phyloP scores from a whole-genome alignment of 2,329 filamentous ascomycete genomes.

The Emydomyces testavorans region DNA sequence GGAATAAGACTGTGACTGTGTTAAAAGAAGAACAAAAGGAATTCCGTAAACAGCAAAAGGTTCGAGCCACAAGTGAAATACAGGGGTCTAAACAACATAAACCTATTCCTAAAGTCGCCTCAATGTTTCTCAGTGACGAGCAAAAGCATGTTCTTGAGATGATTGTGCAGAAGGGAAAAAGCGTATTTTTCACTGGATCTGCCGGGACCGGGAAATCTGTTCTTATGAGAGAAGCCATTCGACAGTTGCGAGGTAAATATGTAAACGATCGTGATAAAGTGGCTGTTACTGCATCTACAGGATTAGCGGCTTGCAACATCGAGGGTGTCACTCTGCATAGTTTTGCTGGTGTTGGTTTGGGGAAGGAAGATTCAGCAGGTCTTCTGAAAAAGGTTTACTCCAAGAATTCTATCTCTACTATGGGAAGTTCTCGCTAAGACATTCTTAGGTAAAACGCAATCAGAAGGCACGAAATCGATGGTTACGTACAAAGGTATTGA shows the following conservation, averaged over 20 bases:
- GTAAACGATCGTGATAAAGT: slow-evolving; percentile 66
- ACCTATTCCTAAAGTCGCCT: slow-evolving; percentile 34
- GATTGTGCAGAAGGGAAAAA: slow-evolving; percentile 67
- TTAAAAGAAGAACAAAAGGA: slow-evolving; percentile 69
- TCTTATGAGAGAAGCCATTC: slow-evolving; percentile 82
- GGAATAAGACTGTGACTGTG: slow-evolving; percentile 63
- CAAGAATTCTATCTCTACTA: background rate
- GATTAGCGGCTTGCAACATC: slow-evolving; percentile 91
- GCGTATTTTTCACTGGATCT: slow-evolving; percentile 95
- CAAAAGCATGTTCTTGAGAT: slow-evolving; percentile 73
- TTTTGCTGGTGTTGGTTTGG: slow-evolving; percentile 87
- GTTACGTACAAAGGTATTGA: slow-evolving; percentile 73
- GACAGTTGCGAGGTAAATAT: slow-evolving; percentile 65
- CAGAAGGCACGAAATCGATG: slow-evolving; percentile 79
- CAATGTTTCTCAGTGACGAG: slow-evolving; percentile 69
- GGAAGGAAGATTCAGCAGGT: slow-evolving; percentile 71
- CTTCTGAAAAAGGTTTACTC: slow-evolving; percentile 60
- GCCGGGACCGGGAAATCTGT: slow-evolving; percentile 96
- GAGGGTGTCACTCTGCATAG: slow-evolving; percentile 92
- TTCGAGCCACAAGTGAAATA: slow-evolving; percentile 30
- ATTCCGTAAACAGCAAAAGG: slow-evolving; percentile 49
- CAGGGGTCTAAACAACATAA: slow-evolving; percentile 20
- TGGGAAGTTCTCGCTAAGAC: background rate
- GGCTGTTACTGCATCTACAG: slow-evolving; percentile 90
- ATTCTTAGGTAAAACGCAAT: slow-evolving; percentile 59